These are phyloP conservation scores for Breviolum minutum DNA, from an alignment of 73 alveolate species.

Conservation along the genomic window DNA sequence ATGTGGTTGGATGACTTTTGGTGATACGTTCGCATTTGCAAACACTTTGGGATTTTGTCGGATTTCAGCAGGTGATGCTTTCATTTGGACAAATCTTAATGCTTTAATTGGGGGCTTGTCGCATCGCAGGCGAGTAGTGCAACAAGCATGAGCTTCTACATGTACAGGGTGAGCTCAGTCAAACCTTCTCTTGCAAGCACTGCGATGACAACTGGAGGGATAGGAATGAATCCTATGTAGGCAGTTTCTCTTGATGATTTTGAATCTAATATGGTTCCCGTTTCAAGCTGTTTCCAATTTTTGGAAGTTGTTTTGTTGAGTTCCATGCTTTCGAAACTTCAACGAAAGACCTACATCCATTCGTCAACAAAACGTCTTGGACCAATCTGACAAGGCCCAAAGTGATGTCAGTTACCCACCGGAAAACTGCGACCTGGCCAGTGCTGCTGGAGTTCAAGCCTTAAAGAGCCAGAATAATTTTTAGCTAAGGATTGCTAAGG, in stretches of 20 bases:
- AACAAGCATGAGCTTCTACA: constrained; percentile 27
- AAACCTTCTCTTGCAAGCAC: background rate
- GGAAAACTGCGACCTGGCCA: constrained; percentile 82
- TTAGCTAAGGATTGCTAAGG: background rate
- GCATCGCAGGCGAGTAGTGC: background rate
- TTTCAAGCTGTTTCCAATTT: no score
- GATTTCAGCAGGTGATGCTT: no score
- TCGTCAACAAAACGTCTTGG: no score
- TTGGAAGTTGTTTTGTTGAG: no score
- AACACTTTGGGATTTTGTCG: background rate
- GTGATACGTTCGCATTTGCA: background rate
- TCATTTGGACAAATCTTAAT: no score
- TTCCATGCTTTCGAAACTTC: no score
- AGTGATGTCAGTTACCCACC: constrained; percentile 51
- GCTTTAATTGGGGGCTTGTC: no score
- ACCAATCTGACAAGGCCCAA: constrained; percentile 17
- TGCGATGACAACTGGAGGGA: background rate
- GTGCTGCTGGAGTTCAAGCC: constrained; percentile 44
- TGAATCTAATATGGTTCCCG: no score
- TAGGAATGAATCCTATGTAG: no score
- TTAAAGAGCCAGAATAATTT: background rate
- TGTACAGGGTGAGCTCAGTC: constrained; percentile 23
- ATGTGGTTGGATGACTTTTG: background rate
- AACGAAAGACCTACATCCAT: no score
- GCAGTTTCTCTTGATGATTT: no score